Base-by-base conservation (phyloP, 192 early-diverging fungal species). In the Backusella parvicylindrica region DNA sequence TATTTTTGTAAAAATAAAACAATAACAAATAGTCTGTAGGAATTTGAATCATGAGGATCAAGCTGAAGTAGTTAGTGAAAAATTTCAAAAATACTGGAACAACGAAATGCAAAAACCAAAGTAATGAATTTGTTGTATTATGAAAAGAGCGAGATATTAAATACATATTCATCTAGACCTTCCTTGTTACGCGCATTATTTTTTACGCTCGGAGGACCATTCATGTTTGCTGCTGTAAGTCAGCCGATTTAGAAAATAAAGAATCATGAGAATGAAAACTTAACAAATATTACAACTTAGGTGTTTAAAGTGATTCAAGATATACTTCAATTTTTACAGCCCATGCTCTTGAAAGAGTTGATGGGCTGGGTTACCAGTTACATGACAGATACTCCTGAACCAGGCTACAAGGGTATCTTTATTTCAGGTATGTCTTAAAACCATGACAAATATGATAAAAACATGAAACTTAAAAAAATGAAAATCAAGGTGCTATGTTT, bases 291-390 rank as follows among this genome's bases (percentile, higher is more conserved):
- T 60, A 15, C 40, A 16, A 56, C 35, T 67, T 56, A 82, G 78
- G 21, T 94, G 5, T 91, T 95, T 81, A 97, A 95, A 81, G 75
- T 86, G 1, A 32, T 72, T 0, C 91, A 95, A 70, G 97, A 98
- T 73, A 64, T 89, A 18, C 74, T 94, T 6, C 82, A 83, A 37
- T 96, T 96, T 70, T 75, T 85, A 49, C 94, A 96, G 78, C 95
- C 97, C 0, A 76, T 89, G 18, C 88, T 96, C 41, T 80, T 98
- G 71, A 79, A 82, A 12, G 82, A 88, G 32, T 86, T 98, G 81
- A 87, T 93, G 47, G 78, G 70, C 15, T 90, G 88, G 77, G 86
- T 90, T 4, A 84, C 83, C 70, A 86, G 75, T 64, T 91, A 91
- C 73, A 72, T 79, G 37, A 87, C 86, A 18, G 79, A 84, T 37